Evolutionary conservation across 192 early-diverging fungal genomes (phyloP), one percentile per base, ranked within the genome.

Genomic region (Coemansia sp.): DNA sequence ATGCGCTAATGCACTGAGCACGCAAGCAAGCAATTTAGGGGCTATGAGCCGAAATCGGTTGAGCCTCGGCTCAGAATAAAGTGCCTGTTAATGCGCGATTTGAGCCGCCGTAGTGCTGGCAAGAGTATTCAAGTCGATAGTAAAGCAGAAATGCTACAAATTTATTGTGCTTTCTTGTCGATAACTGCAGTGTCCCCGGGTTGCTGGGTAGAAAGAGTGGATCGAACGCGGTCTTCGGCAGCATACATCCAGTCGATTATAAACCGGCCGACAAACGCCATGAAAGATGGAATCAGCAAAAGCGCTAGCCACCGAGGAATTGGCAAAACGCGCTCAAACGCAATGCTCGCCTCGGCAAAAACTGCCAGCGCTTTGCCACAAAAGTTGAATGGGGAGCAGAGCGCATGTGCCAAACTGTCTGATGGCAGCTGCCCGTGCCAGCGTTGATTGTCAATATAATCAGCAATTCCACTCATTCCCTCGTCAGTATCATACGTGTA

Each of bases 301-400:
- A 74, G 10, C 7, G 77, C 77, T 11, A 80, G 77, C 77, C 77
- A 80, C 19, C 48, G 70, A 8, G 77, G 77, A 49, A 80, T 57
- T 10, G 77, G 77, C 19, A 80, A 50, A 7, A 38, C 41, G 37
- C 37, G 49, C 10, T 80, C 77, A 6, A 71, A n/a, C 0, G 49
- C 54, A 54, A 54, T 59, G 58, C 68, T 62, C n/a, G 59, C 58
- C 11, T 80, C 77, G 9, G 77, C 77, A 55, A 80, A 54, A 8
- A 35, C 22, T 0, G 54, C 77, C n/a, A 80, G 37, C 16, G 47
- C 10, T 54, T 51, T 59, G 53, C 77, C 77, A 35, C 77, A 80
- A 16, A 70, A 19, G 16, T 80, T 80, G 39, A 80, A 80, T 16
- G 77, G 77, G 32, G 77, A 68, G 29, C 77, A 80, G 32, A 66